These are phyloP conservation scores for Claviceps cyperi DNA, from an alignment of 2,329 filamentous ascomycete genomes.

Conservation along the genomic window DNA sequence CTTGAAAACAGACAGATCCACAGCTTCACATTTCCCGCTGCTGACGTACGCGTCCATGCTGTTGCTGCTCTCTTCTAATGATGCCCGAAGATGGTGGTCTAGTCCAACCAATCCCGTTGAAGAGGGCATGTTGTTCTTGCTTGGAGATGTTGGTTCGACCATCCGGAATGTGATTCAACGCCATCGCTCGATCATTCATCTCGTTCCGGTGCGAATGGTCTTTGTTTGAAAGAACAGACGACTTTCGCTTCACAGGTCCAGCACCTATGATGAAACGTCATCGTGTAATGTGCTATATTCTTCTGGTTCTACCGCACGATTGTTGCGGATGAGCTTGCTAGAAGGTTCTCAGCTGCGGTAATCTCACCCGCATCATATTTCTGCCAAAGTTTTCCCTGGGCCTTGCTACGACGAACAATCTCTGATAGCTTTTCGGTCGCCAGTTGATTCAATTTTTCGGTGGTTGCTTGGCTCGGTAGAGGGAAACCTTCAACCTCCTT, in stretches of 20 bases:
- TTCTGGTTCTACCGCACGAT: constrained; percentile 26
- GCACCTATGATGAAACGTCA: not conserved
- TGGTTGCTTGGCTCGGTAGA: constrained; percentile 40
- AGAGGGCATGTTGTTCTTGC: not conserved
- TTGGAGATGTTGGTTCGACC: not conserved
- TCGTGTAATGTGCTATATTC: not conserved
- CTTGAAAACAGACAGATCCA: not conserved
- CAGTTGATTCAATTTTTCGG: constrained; percentile 54
- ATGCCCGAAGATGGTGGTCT: not conserved
- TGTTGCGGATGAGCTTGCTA: constrained; percentile 37
- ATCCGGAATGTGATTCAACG: not conserved
- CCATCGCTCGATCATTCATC: not conserved
- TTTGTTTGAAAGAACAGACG: not conserved
- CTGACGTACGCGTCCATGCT: not conserved
- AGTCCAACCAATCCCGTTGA: not conserved
- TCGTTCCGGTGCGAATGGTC: not conserved
- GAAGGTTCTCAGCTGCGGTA: constrained; percentile 52
- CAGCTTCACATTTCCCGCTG: not conserved
- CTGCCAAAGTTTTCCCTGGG: constrained; percentile 51
- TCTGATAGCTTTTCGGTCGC: constrained; percentile 64
- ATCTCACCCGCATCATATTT: constrained; percentile 62
- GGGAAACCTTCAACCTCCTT: constrained; percentile 37
- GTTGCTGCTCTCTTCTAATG: not conserved
- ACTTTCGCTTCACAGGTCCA: not conserved
- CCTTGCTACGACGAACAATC: constrained; percentile 51